Evolutionary conservation across 1,139 yeast species (phyloP).

Genomic region (Taphrina pruni): DNA sequence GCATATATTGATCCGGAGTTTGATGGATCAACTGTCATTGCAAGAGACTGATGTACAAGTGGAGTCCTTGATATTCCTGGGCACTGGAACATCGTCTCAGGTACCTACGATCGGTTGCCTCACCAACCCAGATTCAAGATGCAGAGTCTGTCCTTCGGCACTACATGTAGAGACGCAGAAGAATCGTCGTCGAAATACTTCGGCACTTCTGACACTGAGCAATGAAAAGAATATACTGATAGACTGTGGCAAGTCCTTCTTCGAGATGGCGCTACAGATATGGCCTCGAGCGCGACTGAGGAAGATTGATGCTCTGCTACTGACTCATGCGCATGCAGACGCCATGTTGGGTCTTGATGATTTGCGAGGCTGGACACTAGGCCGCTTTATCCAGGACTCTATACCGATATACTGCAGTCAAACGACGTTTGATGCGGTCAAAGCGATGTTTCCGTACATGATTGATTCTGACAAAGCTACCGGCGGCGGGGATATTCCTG

Average conservation of each 20-base stretch:
- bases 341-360: constrained; percentile 44
- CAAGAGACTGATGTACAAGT: constrained; percentile 5
- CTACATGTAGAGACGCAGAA: constrained; percentile 40
- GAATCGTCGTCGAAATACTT: constrained; percentile 42
- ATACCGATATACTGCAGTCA: constrained; percentile 38
- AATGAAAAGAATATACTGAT: constrained; percentile 40
- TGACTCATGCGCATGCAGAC: constrained; percentile 43
- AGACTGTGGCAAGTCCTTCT: constrained; percentile 44
- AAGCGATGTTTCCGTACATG: constrained; percentile 42
- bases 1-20: neutral
- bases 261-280: constrained; percentile 40
- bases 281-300: constrained; percentile 42
- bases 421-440: constrained; percentile 39
- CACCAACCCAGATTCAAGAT: constrained; percentile 40
- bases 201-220: constrained; percentile 35
- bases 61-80: constrained; percentile 39
- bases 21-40: neutral
- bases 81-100: constrained; percentile 43
- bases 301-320: constrained; percentile 42
- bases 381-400: constrained; percentile 38
- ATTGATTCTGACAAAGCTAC: constrained; percentile 41
- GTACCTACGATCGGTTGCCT: constrained; percentile 43
- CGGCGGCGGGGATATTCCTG: constrained; percentile 44
- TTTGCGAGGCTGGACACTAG: constrained; percentile 43
- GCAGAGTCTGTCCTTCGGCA: constrained; percentile 42